Conservation (phyloP, 2,329 filamentous ascomycete species). For the Microcyclospora pomicola region DNA sequence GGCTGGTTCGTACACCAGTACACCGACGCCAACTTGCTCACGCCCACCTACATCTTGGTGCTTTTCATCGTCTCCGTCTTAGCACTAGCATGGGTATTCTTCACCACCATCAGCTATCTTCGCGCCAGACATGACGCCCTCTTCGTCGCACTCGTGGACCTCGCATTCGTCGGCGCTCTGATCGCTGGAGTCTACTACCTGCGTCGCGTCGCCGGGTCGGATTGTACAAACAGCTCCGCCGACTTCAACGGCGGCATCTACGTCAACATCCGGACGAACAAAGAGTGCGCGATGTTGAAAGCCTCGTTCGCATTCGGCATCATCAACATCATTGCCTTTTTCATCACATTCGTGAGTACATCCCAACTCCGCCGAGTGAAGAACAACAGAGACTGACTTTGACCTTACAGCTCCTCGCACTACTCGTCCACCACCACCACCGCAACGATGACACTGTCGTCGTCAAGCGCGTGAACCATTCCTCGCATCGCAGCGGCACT, state of each 20-base stretch:
- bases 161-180: constrained; percentile 49
- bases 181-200: constrained; percentile 47
- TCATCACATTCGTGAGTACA: constrained; percentile 50
- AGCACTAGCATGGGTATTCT: constrained; percentile 46
- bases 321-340: constrained; percentile 73
- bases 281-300: constrained; percentile 86
- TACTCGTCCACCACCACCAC: constrained; percentile 38
- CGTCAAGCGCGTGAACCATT: constrained; percentile 38
- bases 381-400: background rate
- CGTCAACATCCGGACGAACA: constrained; percentile 40
- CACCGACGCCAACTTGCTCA: constrained; percentile 42
- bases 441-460: constrained; percentile 35
- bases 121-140: constrained; percentile 44
- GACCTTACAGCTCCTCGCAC: constrained; percentile 41
- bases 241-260: constrained; percentile 21
- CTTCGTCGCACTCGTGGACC: constrained; percentile 49
- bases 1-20: constrained; percentile 50
- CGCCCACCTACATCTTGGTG: constrained; percentile 46
- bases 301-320: constrained; percentile 79
- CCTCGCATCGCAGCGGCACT: constrained; percentile 24
- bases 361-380: background rate
- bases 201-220: constrained; percentile 42
- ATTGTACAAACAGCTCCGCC: constrained; percentile 50
- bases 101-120: constrained; percentile 45
- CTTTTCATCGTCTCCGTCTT: constrained; percentile 52